phyloP scores from a whole-genome alignment of 139 green algal species.

The Picochlorum costavermella region DNA sequence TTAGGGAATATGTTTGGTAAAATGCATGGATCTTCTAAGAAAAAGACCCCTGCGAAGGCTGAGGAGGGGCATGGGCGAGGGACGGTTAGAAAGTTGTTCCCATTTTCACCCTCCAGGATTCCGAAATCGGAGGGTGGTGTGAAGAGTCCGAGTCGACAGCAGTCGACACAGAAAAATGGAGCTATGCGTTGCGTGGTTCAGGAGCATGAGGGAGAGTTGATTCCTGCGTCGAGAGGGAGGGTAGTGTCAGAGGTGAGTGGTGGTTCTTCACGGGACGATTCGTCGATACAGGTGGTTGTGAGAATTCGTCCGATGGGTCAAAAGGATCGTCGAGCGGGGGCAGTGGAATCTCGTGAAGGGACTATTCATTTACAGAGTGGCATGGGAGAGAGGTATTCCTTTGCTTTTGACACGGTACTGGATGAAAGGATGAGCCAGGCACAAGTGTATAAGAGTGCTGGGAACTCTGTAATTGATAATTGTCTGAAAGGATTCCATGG shows the following conservation, averaged over 20 bases:
- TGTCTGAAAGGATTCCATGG: constrained; percentile 73
- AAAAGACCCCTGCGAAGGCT: too few species aligned
- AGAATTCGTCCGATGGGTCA: constrained; percentile 30
- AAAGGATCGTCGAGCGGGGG: constrained; percentile 21
- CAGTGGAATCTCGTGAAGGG: constrained; percentile 34
- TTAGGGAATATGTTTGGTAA: too few species aligned
- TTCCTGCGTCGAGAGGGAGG: neutral
- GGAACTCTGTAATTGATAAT: constrained; percentile 53
- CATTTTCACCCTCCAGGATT: too few species aligned
- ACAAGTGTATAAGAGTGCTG: constrained; percentile 63
- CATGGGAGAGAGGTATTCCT: constrained; percentile 72
- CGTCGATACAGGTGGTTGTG: constrained; percentile 38
- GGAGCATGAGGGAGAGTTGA: neutral
- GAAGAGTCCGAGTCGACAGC: neutral
- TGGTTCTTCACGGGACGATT: neutral
- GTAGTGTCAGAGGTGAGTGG: neutral
- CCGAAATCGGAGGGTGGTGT: neutral
- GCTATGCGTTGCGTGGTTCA: neutral
- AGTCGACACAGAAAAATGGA: too few species aligned
- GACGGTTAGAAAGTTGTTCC: too few species aligned
- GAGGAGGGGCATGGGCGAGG: too few species aligned
- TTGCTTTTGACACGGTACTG: constrained; percentile 79
- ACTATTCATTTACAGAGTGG: constrained; percentile 53
- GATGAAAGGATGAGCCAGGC: constrained; percentile 32
- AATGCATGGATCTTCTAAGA: too few species aligned